Evolutionary conservation across 2,329 filamentous ascomycete species (phyloP).

Genomic region (Claviceps humidiphila): DNA sequence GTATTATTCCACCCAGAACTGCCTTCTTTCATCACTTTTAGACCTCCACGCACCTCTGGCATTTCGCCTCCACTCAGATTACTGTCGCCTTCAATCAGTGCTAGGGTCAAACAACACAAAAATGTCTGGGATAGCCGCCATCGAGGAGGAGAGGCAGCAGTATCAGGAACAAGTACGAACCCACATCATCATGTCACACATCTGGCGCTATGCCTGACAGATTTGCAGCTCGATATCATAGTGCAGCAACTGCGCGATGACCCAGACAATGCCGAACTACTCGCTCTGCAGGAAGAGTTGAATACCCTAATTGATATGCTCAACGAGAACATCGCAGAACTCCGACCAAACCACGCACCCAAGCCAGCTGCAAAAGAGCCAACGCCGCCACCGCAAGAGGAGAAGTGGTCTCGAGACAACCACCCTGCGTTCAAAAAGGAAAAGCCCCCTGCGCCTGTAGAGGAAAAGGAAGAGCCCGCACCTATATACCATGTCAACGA

Average conservation of each 20-base stretch:
- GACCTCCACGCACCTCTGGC: background rate
- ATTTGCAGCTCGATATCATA: slow-evolving; percentile 59
- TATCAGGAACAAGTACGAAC: slow-evolving; percentile 41
- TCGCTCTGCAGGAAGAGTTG: slow-evolving; percentile 66
- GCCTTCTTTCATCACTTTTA: background rate
- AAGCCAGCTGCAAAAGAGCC: slow-evolving; percentile 32
- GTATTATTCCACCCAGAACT: background rate
- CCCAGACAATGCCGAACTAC: slow-evolving; percentile 65
- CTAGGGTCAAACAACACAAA: background rate
- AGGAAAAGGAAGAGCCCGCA: slow-evolving; percentile 41
- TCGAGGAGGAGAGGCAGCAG: slow-evolving; percentile 39
- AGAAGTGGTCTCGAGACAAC: slow-evolving; percentile 71
- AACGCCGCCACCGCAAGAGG: slow-evolving; percentile 38
- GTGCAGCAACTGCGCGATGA: slow-evolving; percentile 64
- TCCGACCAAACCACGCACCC: slow-evolving; percentile 41
- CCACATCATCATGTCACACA: background rate
- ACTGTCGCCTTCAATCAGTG: background rate
- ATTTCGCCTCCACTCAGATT: background rate
- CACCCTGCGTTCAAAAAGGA: slow-evolving; percentile 62
- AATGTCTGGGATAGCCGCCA: slow-evolving; percentile 23
- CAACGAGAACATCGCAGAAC: slow-evolving; percentile 68
- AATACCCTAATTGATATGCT: slow-evolving; percentile 68
- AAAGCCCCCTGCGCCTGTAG: slow-evolving; percentile 28
- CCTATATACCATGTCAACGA: slow-evolving; percentile 75
- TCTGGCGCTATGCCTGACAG: slow-evolving; percentile 8